phyloP scores from a whole-genome alignment of 495 filamentous ascomycete species.

The Trichoderma erinaceum region DNA sequence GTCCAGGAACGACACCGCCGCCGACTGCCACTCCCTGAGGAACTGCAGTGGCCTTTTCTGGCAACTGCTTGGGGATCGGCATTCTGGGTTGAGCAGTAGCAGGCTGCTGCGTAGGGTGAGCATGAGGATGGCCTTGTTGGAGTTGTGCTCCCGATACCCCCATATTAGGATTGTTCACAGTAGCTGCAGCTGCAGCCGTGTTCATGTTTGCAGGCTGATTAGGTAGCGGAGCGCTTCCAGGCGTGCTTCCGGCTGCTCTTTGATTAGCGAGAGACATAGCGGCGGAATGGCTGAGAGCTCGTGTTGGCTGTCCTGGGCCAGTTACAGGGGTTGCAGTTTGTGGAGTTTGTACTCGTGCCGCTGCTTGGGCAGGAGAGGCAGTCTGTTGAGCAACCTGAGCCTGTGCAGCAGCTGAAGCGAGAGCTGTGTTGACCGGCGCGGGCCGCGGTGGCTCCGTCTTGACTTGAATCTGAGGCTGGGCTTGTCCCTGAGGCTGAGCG shows the following conservation, averaged over 20 bases:
- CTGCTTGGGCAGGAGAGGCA: constrained; percentile 17
- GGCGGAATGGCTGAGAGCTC: constrained; percentile 41
- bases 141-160: constrained; percentile 16
- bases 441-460: constrained; percentile 29
- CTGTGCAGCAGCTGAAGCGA: constrained; percentile 36
- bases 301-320: constrained; percentile 34
- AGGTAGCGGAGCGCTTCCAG: constrained; percentile 50
- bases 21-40: constrained; percentile 58
- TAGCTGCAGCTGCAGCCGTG: neutral
- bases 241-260: constrained; percentile 31
- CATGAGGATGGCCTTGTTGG: constrained; percentile 52
- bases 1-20: constrained; percentile 52
- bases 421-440: constrained; percentile 41
- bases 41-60: constrained; percentile 50
- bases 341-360: constrained; percentile 41
- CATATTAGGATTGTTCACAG: constrained; percentile 7
- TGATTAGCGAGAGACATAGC: constrained; percentile 41
- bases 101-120: constrained; percentile 40
- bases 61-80: constrained; percentile 75
- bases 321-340: constrained; percentile 39
- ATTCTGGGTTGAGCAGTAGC: constrained; percentile 48
- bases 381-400: constrained; percentile 27
- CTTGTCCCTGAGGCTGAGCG: constrained; percentile 32
- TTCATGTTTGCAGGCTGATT: constrained; percentile 21
- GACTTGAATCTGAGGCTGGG: constrained; percentile 22